These are phyloP conservation scores for Pseudocercospora eumusae DNA, from an alignment of 2,329 filamentous ascomycete genomes.

Conservation along the genomic window DNA sequence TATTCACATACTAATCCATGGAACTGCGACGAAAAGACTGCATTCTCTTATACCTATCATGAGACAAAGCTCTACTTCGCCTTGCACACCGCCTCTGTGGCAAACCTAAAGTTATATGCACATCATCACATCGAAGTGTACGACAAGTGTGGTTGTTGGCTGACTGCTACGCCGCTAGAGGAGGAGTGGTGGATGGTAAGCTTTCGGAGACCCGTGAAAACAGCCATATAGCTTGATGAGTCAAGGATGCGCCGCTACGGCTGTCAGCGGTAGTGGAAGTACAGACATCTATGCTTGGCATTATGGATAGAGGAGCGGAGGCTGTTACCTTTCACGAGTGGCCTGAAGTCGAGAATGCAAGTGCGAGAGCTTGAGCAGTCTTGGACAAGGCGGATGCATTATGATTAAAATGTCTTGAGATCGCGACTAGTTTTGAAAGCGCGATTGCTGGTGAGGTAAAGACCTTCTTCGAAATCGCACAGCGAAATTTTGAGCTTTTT, in stretches of 20 bases:
- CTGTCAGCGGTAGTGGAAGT: too few relatives aligned
- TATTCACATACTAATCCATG: neutral
- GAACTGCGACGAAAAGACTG: neutral
- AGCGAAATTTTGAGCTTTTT: neutral
- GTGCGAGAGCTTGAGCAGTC: neutral
- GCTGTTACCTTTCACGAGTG: neutral
- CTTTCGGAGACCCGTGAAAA: constrained; percentile 1
- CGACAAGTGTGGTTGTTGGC: neutral
- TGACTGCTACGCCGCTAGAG: neutral
- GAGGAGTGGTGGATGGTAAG: neutral
- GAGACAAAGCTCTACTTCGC: neutral
- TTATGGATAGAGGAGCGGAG: neutral
- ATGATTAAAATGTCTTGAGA: too few relatives aligned
- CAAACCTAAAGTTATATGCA: neutral
- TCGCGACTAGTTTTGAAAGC: neutral
- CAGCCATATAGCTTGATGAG: neutral
- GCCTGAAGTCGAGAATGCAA: neutral
- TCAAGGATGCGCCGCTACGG: neutral
- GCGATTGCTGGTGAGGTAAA: too few relatives aligned
- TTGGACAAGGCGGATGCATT: neutral
- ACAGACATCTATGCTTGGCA: neutral
- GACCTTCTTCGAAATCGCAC: too few relatives aligned
- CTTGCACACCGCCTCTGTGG: constrained; percentile 2
- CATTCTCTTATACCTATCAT: neutral
- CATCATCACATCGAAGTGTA: neutral